Conservation (phyloP, 2,329 filamentous ascomycete genomes). For the Didymella keratinophila region DNA sequence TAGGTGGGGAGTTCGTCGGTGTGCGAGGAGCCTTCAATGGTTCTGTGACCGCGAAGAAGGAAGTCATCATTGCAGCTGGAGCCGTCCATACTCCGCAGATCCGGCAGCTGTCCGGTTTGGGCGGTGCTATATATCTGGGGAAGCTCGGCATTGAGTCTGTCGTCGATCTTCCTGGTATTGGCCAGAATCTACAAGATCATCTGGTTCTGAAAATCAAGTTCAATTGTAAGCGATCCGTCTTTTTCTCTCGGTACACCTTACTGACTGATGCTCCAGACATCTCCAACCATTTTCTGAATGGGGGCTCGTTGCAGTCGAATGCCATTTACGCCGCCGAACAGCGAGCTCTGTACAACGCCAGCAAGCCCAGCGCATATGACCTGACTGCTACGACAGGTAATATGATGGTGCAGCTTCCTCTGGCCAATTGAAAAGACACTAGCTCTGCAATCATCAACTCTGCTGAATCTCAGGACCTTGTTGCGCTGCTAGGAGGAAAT, state of each 20-base stretch:
- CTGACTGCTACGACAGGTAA: conserved; percentile 33
- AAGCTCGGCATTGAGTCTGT: no score
- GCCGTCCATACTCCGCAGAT: no score
- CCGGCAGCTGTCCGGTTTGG: no score
- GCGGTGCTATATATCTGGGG: no score
- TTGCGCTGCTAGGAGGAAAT: conserved; percentile 22
- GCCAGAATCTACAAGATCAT: no score
- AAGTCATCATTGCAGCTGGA: no score
- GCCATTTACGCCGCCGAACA: not conserved
- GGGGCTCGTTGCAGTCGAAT: not conserved
- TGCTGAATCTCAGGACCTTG: conserved; percentile 6
- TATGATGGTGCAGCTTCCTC: conserved; percentile 27
- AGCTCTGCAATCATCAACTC: conserved; percentile 11
- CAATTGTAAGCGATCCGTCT: no score
- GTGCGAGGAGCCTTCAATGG: no score
- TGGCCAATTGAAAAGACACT: conserved; percentile 23
- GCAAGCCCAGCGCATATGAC: conserved; percentile 34
- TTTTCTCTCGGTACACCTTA: not conserved
- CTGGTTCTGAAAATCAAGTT: no score
- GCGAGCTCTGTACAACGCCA: not conserved
- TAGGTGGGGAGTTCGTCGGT: no score
- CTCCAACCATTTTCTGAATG: not conserved
- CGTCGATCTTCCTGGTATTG: no score
- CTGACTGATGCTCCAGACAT: not conserved
- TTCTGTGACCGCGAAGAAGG: no score